Evolutionary conservation across 1,284 basidiomycete species (phyloP), one percentile per base, ranked within the genome.

Genomic region (Agroathelia rolfsii): DNA sequence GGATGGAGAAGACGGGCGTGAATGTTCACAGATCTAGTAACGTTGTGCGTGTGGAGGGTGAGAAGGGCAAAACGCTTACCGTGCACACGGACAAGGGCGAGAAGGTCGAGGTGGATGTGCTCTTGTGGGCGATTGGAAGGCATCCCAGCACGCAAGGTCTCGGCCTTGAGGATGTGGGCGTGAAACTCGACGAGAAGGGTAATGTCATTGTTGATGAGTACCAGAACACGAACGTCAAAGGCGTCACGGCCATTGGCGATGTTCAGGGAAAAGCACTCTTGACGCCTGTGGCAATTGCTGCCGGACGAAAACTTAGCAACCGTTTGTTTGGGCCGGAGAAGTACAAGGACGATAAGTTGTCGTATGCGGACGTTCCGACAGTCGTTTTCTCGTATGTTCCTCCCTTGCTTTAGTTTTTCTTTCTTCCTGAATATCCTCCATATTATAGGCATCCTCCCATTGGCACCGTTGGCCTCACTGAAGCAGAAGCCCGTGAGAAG

Each of bases 221-320:
- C 55, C 94, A 99, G 64, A 76, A 80, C 50, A 76, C 88, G 31
- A 76, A 61, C 40, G 72, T 92, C 11, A 60, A 70, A 12, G 69
- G 73, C 36, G 66, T 98, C 44, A 82, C 72, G 34, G 76, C 90
- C 3, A 80, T 98, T 39, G 95, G 94, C 6, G 94, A 99, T 53
- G 87, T 93, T 10, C 75, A 76, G 42, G 94, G 94, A 40, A 93
- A 94, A 59, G 87, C 77, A 15, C 63, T 93, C 17, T 68, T 99
- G 40, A 99, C 94, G 1, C 94, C 95, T n/a, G 95, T 99, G 5
- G 95, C 94, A 14, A 95, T 99, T 41, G 94, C 94, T 30, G 95
- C 95, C 4, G 94, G 92, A 15, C 68, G 94, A 37, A 66, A 89
- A 40, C 62, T 97, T 24, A 72, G 80, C 31, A 98, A 97, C 63